Evolutionary conservation across 495 filamentous ascomycete species (phyloP).

Genomic region (Penicillium samsonianum): DNA sequence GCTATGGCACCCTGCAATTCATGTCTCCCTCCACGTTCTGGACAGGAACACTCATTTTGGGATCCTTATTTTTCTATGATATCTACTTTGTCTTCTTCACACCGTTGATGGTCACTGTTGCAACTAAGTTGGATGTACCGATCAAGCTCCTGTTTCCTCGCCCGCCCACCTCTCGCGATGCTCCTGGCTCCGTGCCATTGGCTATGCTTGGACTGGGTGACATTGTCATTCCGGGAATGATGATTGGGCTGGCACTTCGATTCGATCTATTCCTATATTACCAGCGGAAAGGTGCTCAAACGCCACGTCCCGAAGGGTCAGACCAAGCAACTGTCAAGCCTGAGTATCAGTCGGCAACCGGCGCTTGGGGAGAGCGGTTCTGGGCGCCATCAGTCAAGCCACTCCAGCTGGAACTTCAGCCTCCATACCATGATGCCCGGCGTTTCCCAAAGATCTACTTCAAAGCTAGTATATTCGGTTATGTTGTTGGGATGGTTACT

Average conservation of each 20-base stretch:
- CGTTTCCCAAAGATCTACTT: conserved; percentile 88
- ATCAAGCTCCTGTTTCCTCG: conserved; percentile 90
- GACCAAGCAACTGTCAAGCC: conserved; percentile 48
- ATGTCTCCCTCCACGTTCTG: conserved; percentile 89
- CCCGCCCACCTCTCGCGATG: conserved; percentile 45
- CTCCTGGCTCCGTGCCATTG: conserved; percentile 46
- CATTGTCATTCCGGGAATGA: conserved; percentile 90
- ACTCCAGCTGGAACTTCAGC: conserved; percentile 34
- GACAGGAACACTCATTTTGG: conserved; percentile 76
- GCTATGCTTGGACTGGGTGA: conserved; percentile 94
- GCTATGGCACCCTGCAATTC: conserved; percentile 76
- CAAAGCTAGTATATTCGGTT: conserved; percentile 73
- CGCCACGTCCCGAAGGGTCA: conserved; percentile 38
- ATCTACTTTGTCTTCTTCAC: conserved; percentile 98
- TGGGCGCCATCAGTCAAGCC: conserved; percentile 59
- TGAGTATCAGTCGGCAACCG: conserved; percentile 59
- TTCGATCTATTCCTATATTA: conserved; percentile 90
- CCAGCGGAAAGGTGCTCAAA: conserved; percentile 53
- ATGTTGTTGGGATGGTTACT: conserved; percentile 73
- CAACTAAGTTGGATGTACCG: conserved; percentile 84
- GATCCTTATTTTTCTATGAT: conserved; percentile 87
- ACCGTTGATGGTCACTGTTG: conserved; percentile 94
- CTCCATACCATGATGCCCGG: conserved; percentile 44
- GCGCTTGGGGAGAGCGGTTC: conserved; percentile 81
- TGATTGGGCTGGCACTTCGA: conserved; percentile 82